A percentile compares a stretch with the other conserved stretches of the same genome.
Conservation (phyloP, 2,329 filamentous ascomycete species). For the Penicillium sp. region DNA sequence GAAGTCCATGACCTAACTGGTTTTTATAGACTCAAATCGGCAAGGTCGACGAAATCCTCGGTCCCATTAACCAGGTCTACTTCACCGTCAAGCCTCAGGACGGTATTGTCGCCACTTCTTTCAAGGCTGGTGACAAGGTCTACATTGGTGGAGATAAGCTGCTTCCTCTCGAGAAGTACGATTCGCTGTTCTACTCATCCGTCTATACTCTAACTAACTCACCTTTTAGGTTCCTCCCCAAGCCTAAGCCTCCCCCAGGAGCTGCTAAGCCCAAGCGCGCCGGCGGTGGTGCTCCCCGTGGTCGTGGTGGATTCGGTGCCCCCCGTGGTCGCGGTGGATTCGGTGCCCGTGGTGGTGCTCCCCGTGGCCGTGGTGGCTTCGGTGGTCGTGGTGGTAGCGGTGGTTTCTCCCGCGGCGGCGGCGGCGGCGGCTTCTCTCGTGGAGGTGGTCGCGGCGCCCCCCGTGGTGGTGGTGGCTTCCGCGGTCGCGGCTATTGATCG, state of each 20-base stretch:
- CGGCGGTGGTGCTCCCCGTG: constrained; percentile 52
- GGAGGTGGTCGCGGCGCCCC: constrained; percentile 11
- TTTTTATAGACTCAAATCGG: constrained; percentile 70
- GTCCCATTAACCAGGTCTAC: constrained; percentile 95
- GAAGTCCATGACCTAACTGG: constrained; percentile 18
- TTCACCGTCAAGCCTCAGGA: constrained; percentile 98
- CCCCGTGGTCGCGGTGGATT: constrained; percentile 25
- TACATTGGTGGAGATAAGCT: constrained; percentile 95
- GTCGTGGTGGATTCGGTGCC: constrained; percentile 46
- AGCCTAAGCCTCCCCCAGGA: constrained; percentile 72
- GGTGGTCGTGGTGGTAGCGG: constrained; percentile 26
- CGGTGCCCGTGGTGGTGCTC: constrained; percentile 25
- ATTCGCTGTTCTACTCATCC: constrained; percentile 1
- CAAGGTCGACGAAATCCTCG: constrained; percentile 97
- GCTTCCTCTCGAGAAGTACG: constrained; percentile 78
- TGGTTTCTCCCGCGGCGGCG: constrained; percentile 9
- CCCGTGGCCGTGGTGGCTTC: constrained; percentile 20
- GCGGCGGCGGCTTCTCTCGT: constrained; percentile 19
- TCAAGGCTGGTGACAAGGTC: constrained; percentile 96
- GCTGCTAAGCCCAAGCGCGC: constrained; percentile 68
- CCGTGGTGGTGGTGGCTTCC: constrained; percentile 21
- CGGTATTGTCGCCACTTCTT: constrained; percentile 89
- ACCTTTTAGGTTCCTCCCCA: constrained; percentile 72
- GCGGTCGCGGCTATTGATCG: constrained; percentile 27
- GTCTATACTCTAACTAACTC: constrained; percentile 15